phyloP scores from a whole-genome alignment of 2,329 filamentous ascomycete species.

The Ceratocystis harringtonii region DNA sequence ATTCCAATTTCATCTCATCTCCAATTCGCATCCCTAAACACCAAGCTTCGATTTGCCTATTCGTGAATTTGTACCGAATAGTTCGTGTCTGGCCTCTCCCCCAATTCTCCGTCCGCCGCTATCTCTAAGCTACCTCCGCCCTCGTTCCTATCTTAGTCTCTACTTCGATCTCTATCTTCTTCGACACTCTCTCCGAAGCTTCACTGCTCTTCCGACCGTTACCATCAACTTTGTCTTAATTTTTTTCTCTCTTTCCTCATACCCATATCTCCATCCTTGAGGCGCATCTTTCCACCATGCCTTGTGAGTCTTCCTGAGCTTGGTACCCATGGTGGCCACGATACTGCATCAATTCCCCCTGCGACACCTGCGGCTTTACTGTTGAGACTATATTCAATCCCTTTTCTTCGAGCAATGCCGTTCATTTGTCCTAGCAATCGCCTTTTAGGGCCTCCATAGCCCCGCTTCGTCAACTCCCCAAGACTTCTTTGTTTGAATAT shows the following conservation, averaged over 20 bases:
- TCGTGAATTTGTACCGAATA: neutral
- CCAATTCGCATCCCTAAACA: neutral
- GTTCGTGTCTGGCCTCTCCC: neutral
- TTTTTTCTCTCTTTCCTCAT: neutral
- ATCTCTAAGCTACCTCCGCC: neutral
- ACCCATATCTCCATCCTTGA: neutral
- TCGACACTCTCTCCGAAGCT: neutral
- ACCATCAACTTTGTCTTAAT: neutral
- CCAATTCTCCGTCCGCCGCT: neutral
- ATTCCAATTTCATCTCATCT: neutral
- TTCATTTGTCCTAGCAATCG: neutral
- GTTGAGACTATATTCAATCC: neutral
- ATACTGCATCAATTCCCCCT: neutral
- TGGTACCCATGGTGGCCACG: neutral
- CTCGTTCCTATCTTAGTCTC: neutral
- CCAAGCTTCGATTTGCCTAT: neutral
- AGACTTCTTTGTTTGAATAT: neutral
- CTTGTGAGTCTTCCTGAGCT: constrained; percentile 24
- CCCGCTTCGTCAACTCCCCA: neutral
- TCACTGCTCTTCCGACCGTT: neutral
- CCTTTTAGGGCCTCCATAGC: neutral
- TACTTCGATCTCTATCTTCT: neutral
- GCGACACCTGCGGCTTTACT: constrained; percentile 11
- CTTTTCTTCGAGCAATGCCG: neutral
- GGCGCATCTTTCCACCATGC: constrained; percentile 21